Percentiles rank a stretch among this genome's conserved stretches.
These are phyloP conservation scores for Aureobasidium sp. DNA, from an alignment of 2,329 filamentous ascomycete genomes.

Conservation along the genomic window DNA sequence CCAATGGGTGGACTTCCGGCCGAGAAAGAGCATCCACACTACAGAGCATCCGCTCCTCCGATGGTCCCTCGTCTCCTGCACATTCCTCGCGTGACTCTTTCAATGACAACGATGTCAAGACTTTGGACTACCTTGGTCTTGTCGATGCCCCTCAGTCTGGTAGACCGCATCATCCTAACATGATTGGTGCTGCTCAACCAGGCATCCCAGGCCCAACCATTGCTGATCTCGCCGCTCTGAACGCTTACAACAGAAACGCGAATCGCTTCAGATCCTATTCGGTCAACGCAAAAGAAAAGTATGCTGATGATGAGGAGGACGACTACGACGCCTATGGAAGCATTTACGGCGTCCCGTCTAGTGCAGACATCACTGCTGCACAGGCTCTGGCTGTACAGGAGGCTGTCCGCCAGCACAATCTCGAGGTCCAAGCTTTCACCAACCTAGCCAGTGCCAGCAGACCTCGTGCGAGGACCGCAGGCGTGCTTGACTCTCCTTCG, in stretches of 20 bases:
- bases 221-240: constrained; percentile 65
- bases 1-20: constrained; percentile 71
- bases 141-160: constrained; percentile 82
- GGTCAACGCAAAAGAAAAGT: constrained; percentile 97
- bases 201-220: constrained; percentile 41
- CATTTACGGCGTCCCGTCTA: constrained; percentile 50
- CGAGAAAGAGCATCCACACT: constrained; percentile 82
- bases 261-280: constrained; percentile 96
- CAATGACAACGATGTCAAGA: constrained; percentile 82
- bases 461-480: constrained; percentile 83
- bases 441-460: constrained; percentile 73
- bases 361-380: constrained; percentile 48
- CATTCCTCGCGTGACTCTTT: constrained; percentile 79
- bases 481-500: constrained; percentile 72
- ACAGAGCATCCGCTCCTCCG: constrained; percentile 79
- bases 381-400: constrained; percentile 52
- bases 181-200: not conserved
- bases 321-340: constrained; percentile 49
- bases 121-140: constrained; percentile 88
- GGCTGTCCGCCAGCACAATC: constrained; percentile 80
- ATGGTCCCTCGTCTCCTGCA: constrained; percentile 78
- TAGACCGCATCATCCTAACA: constrained; percentile 2
- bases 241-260: constrained; percentile 65
- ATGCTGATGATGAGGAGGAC: constrained; percentile 79
- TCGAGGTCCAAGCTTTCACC: constrained; percentile 86